These are phyloP conservation scores for Penicillium soppii DNA, from an alignment of 495 filamentous ascomycete species.

Conservation along the genomic window DNA sequence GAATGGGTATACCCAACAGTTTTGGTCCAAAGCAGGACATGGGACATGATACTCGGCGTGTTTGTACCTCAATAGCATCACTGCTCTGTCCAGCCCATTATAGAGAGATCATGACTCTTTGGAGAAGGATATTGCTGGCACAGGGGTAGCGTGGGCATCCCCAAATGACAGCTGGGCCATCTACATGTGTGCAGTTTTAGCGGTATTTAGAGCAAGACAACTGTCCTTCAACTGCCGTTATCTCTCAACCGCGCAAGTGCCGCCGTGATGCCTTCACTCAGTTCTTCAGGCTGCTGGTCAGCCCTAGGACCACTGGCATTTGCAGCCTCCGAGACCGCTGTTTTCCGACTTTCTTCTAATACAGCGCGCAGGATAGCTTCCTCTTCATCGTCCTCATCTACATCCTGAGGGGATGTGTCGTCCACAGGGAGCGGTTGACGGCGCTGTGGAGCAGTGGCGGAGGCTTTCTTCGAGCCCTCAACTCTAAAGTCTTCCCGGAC, in stretches of 20 bases:
- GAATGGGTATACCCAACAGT: too few relatives aligned
- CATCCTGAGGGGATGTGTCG: conserved; percentile 22
- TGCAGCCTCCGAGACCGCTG: conserved; percentile 7
- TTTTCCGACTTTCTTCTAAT: conserved; percentile 11
- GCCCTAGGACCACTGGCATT: background rate
- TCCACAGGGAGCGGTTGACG: conserved; percentile 31
- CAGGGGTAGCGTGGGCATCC: too few relatives aligned
- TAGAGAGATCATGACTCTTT: too few relatives aligned
- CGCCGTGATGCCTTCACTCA: conserved; percentile 28
- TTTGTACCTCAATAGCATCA: too few relatives aligned
- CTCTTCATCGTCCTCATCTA: conserved; percentile 18
- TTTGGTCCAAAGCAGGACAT: too few relatives aligned
- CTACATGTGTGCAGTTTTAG: too few relatives aligned
- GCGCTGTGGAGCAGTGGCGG: conserved; percentile 18
- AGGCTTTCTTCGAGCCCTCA: conserved; percentile 61
- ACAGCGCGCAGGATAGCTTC: conserved; percentile 22
- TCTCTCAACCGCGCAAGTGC: conserved; percentile 23
- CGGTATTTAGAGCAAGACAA: too few relatives aligned
- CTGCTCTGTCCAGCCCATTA: too few relatives aligned
- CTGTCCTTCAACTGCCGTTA: conserved; percentile 38
- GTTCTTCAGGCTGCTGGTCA: conserved; percentile 10
- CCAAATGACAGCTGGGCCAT: too few relatives aligned
- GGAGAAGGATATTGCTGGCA: too few relatives aligned
- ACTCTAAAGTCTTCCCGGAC: conserved; percentile 83
- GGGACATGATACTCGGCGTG: too few relatives aligned